These are phyloP conservation scores for Terana coerulea DNA, from an alignment of 768 basidiomycete species.

Conservation along the genomic window DNA sequence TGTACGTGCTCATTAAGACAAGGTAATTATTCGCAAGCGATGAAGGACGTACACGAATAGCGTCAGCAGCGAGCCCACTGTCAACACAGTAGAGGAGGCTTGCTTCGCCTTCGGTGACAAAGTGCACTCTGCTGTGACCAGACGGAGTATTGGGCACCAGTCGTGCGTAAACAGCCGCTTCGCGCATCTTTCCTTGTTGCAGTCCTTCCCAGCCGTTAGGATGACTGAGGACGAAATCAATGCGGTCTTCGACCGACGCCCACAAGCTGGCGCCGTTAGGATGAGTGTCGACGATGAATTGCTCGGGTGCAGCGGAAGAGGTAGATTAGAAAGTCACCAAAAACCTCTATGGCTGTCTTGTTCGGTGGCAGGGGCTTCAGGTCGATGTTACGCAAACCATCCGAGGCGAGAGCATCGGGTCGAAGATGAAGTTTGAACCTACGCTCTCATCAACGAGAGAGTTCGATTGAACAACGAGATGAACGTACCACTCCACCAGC, in stretches of 20 bases:
- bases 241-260: slow-evolving; percentile 37
- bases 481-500: slow-evolving; percentile 16
- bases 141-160: slow-evolving; percentile 39
- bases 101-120: slow-evolving; percentile 63
- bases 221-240: slow-evolving; percentile 54
- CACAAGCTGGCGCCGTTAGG: slow-evolving; percentile 41
- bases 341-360: slow-evolving; percentile 6
- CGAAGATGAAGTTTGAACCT: slow-evolving; percentile 13
- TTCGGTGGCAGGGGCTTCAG: not conserved
- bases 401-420: not conserved
- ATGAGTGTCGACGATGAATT: slow-evolving; percentile 25
- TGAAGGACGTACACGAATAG: not conserved
- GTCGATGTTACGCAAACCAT: not conserved
- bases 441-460: not conserved
- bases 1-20: not conserved
- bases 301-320: slow-evolving; percentile 5
- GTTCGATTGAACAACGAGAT: not conserved
- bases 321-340: slow-evolving; percentile 10
- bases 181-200: slow-evolving; percentile 55
- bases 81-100: slow-evolving; percentile 55
- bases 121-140: slow-evolving; percentile 42
- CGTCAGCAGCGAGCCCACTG: slow-evolving; percentile 25
- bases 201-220: slow-evolving; percentile 65
- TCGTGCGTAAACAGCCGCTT: slow-evolving; percentile 48
- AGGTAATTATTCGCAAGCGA: not conserved